Conservation (phyloP, 192 early-diverging fungal genomes). For the Gamsiella multidivaricata region DNA sequence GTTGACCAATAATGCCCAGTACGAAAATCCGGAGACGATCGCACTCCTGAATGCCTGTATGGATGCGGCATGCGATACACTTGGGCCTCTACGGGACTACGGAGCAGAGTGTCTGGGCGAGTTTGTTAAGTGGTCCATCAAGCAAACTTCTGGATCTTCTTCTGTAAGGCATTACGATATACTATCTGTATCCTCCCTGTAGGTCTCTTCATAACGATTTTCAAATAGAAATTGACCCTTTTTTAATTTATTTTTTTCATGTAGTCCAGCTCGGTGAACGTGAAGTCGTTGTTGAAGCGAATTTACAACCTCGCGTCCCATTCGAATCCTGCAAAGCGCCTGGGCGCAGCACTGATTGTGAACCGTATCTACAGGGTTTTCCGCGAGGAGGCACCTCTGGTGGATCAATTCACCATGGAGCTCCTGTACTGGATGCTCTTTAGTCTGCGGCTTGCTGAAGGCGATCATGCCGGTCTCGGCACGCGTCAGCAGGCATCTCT, state of each 20-base stretch:
- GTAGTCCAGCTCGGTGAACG: constrained; percentile 71
- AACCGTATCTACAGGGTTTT: constrained; percentile 77
- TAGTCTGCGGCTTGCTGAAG: constrained; percentile 68
- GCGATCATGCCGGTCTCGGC: constrained; percentile 69
- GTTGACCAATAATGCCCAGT: constrained; percentile 79
- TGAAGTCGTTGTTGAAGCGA: constrained; percentile 76
- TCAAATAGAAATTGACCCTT: not conserved
- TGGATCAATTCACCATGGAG: constrained; percentile 77
- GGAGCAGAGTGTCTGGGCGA: constrained; percentile 79
- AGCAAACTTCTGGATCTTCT: constrained; percentile 60
- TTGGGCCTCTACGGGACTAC: constrained; percentile 72
- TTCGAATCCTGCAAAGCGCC: constrained; percentile 68
- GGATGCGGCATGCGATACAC: constrained; percentile 66
- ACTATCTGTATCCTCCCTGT: too few species aligned
- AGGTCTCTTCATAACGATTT: too few species aligned
- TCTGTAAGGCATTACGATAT: constrained; percentile 32
- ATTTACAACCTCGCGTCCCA: constrained; percentile 73
- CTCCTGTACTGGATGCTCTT: constrained; percentile 74
- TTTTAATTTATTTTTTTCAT: constrained; percentile 2
- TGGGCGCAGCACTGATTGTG: constrained; percentile 75
- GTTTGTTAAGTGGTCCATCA: constrained; percentile 82
- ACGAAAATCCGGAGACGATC: constrained; percentile 84
- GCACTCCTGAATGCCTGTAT: constrained; percentile 74
- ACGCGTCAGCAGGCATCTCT: constrained; percentile 61
- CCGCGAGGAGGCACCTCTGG: constrained; percentile 70